These are phyloP conservation scores for Xylaria sp. DNA, from an alignment of 2,329 filamentous ascomycete genomes.

Conservation along the genomic window DNA sequence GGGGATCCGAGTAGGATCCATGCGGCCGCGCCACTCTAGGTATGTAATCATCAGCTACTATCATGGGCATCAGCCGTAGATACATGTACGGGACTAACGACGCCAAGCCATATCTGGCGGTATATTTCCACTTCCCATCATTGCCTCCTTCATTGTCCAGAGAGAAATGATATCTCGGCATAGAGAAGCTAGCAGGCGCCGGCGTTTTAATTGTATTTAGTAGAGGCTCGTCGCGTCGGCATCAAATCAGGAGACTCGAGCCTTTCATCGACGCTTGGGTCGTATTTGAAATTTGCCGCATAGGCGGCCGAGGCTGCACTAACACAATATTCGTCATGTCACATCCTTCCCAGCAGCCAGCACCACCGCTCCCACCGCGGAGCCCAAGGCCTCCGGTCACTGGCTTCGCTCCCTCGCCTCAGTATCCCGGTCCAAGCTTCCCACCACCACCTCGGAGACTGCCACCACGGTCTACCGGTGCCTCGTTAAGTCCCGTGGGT, in stretches of 20 bases:
- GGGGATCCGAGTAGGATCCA: not conserved
- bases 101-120: not conserved
- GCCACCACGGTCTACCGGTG: constrained; percentile 17
- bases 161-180: not conserved
- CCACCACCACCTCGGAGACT: constrained; percentile 25
- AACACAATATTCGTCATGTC: constrained; percentile 16
- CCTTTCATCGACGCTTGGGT: not conserved
- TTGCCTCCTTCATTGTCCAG: not conserved
- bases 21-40: not conserved
- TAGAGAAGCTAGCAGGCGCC: too few relatives aligned
- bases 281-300: not conserved
- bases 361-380: constrained; percentile 32
- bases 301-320: not conserved
- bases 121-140: not conserved
- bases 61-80: not conserved
- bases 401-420: not conserved
- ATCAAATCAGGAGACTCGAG: not conserved
- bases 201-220: not conserved
- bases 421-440: constrained; percentile 9
- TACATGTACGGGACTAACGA: not conserved
- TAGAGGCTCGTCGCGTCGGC: not conserved
- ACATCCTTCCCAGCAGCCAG: constrained; percentile 17
- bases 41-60: not conserved
- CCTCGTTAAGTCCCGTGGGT: not conserved
- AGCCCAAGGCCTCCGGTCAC: constrained; percentile 25